Evolutionary conservation across 2,329 filamentous ascomycete species (phyloP).

Genomic region (Penicillium aurantiogriseum): DNA sequence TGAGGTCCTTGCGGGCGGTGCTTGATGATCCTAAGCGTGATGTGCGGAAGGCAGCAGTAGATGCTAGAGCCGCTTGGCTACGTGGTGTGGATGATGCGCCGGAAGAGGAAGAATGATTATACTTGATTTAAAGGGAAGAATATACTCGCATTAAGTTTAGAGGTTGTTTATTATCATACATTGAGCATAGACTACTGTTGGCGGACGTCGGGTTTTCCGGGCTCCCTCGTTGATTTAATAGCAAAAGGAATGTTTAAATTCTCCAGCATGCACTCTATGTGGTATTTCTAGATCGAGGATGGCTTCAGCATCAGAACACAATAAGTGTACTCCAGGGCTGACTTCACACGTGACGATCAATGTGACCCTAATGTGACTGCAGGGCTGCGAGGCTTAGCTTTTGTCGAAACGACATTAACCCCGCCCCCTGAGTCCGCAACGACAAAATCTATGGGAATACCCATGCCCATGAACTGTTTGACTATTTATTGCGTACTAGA

Average conservation of each 20-base stretch:
- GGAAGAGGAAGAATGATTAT: conserved; percentile 51
- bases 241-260: neutral
- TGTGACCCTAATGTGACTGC: neutral
- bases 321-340: neutral
- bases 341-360: neutral
- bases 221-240: neutral
- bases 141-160: neutral
- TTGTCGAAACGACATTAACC: neutral
- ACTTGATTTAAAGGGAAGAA: neutral
- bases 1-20: conserved; percentile 54
- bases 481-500: too few relatives aligned
- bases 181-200: neutral
- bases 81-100: conserved; percentile 58
- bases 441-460: neutral
- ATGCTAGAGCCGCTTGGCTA: conserved; percentile 61
- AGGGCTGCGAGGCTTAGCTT: neutral
- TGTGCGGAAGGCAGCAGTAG: conserved; percentile 62
- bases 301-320: neutral
- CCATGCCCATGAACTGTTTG: too few relatives aligned
- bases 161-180: neutral
- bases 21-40: conserved; percentile 63
- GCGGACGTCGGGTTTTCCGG: neutral
- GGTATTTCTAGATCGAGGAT: neutral
- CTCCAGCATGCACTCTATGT: neutral
- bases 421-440: neutral